Conservation (phyloP, 2,329 filamentous ascomycete genomes). For the Botrytis paeoniae region DNA sequence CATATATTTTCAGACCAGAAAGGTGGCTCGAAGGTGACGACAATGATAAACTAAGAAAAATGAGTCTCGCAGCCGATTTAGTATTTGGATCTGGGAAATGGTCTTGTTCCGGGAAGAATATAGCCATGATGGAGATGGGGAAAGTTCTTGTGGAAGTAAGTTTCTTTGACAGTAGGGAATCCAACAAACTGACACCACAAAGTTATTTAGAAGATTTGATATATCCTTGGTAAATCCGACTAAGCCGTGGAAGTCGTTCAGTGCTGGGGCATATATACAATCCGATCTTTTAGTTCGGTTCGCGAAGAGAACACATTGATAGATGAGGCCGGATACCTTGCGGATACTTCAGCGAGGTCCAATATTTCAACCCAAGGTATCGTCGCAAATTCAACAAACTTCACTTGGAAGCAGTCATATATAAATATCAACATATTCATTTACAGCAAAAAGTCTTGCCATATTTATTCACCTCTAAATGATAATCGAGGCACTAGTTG, state of each 20-base stretch:
- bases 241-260: not conserved
- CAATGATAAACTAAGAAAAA: constrained; percentile 29
- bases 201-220: not conserved
- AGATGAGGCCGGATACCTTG: not conserved
- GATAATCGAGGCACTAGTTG: not conserved
- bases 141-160: constrained; percentile 48
- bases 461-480: not conserved
- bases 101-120: constrained; percentile 46
- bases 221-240: not conserved
- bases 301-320: not conserved
- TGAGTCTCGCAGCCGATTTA: constrained; percentile 42
- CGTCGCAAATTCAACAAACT: not conserved
- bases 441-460: too few relatives aligned
- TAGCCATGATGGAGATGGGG: constrained; percentile 49
- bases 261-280: not conserved
- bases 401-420: not conserved
- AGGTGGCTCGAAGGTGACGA: constrained; percentile 45
- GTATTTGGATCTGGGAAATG: constrained; percentile 46
- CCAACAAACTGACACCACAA: not conserved
- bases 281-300: not conserved
- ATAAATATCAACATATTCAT: not conserved
- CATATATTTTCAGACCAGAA: constrained; percentile 46
- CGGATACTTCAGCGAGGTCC: not conserved
- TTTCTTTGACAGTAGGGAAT: not conserved
- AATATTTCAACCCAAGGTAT: not conserved